Percentiles rank a stretch among this genome's conserved stretches.
Evolutionary conservation across 345 rosid species (phyloP).

Genomic region (Gossypium australe): DNA sequence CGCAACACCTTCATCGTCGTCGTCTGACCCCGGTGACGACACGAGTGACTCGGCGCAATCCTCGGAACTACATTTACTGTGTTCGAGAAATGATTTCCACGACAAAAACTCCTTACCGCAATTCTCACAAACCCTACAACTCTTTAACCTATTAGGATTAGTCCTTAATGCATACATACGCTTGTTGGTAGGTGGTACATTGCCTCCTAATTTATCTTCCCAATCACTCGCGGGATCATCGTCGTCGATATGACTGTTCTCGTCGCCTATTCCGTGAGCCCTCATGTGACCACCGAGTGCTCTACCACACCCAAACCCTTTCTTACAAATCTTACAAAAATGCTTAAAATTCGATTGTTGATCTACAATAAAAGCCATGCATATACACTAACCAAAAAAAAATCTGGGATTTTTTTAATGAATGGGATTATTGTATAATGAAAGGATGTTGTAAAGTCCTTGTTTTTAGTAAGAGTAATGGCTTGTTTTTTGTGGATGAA

Average conservation of each 20-base stretch:
- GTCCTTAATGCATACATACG: conserved; percentile 67
- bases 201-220: conserved; percentile 40
- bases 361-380: conserved; percentile 61
- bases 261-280: conserved; percentile 72
- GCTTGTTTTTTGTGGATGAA: conserved; percentile 30
- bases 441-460: conserved; percentile 42
- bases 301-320: conserved; percentile 68
- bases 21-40: conserved; percentile 39
- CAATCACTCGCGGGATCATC: conserved; percentile 56
- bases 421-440: conserved; percentile 38
- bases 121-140: conserved; percentile 60
- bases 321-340: conserved; percentile 71
- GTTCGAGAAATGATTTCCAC: conserved; percentile 77
- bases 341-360: conserved; percentile 45
- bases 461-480: conserved; percentile 50
- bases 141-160: conserved; percentile 59
- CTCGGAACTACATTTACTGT: conserved; percentile 61
- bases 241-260: conserved; percentile 38
- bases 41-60: conserved; percentile 40
- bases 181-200: conserved; percentile 40
- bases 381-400: background rate
- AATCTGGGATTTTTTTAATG: background rate
- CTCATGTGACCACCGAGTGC: conserved; percentile 82
- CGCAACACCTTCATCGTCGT: conserved; percentile 25
- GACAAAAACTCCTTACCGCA: conserved; percentile 73